These are phyloP conservation scores for Xerocomellus dryophilus DNA, from an alignment of 768 basidiomycete species.

Conservation along the genomic window DNA sequence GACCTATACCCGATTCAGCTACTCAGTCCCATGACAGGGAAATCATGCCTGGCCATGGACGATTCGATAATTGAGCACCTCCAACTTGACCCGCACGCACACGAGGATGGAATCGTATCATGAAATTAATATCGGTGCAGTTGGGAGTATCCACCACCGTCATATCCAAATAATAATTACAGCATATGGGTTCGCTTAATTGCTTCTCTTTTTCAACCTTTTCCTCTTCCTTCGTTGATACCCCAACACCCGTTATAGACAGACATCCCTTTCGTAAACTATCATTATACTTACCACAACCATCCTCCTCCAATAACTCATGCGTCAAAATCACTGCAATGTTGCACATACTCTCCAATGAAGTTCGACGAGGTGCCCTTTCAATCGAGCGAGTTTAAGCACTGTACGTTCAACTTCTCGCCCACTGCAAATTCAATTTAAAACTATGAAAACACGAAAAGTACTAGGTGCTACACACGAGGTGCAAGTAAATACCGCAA, in stretches of 20 bases:
- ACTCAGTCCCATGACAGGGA: neutral
- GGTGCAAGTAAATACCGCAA: neutral
- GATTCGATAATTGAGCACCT: neutral
- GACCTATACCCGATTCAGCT: neutral
- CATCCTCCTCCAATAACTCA: neutral
- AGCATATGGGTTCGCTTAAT: neutral
- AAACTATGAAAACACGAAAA: neutral
- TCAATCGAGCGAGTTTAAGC: no score
- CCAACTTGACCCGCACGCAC: neutral
- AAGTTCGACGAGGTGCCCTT: no score
- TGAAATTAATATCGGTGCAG: neutral
- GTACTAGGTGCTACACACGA: neutral
- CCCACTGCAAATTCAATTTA: no score
- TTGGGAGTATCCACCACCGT: neutral
- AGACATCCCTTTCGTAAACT: neutral
- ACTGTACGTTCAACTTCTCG: no score
- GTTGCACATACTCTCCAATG: no score
- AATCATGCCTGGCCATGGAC: conserved; percentile 12
- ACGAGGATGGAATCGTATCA: conserved; percentile 4
- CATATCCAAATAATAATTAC: neutral
- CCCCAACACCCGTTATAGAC: neutral
- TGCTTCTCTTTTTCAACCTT: neutral
- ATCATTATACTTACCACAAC: neutral
- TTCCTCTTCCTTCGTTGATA: neutral
- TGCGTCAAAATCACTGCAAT: no score